Evolutionary conservation across 2,329 filamentous ascomycete species (phyloP).

Genomic region (Scedosporium minutisporum): DNA sequence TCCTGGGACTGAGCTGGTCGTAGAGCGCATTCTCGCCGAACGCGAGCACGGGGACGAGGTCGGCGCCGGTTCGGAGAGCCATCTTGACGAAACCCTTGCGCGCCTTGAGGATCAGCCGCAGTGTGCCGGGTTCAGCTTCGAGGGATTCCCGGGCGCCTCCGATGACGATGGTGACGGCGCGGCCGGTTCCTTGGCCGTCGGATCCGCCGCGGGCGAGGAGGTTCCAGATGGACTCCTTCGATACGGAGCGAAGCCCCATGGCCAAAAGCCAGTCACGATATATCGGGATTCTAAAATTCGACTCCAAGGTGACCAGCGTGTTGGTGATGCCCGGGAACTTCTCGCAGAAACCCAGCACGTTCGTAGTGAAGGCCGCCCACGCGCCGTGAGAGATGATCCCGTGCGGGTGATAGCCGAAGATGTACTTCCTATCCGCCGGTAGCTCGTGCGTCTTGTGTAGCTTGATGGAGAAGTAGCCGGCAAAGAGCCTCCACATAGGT

Average conservation of each 20-base stretch:
- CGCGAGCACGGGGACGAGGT: conserved; percentile 81
- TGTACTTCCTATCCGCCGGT: conserved; percentile 77
- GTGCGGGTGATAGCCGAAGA: conserved; percentile 95
- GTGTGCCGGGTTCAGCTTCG: conserved; percentile 67
- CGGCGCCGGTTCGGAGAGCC: conserved; percentile 83
- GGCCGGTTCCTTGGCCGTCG: conserved; percentile 76
- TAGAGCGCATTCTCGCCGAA: conserved; percentile 97
- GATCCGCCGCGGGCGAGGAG: conserved; percentile 68
- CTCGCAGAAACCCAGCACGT: conserved; percentile 75
- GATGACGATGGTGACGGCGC: conserved; percentile 92
- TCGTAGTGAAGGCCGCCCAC: conserved; percentile 82
- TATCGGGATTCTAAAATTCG: conserved; percentile 87
- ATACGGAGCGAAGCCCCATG: conserved; percentile 81
- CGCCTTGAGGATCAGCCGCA: conserved; percentile 70
- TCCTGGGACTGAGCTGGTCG: conserved; percentile 70
- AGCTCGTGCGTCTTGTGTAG: conserved; percentile 79
- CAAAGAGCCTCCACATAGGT: conserved; percentile 79
- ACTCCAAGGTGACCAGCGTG: conserved; percentile 84
- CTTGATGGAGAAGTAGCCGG: conserved; percentile 81
- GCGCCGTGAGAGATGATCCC: conserved; percentile 97
- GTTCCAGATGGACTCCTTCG: conserved; percentile 85
- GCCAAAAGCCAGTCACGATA: conserved; percentile 91
- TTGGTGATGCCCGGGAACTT: conserved; percentile 95
- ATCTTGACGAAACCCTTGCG: conserved; percentile 93
- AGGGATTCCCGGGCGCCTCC: conserved; percentile 89